Evolutionary conservation across 805 yeast species (phyloP).

Genomic region (Yarrowia deformans): DNA sequence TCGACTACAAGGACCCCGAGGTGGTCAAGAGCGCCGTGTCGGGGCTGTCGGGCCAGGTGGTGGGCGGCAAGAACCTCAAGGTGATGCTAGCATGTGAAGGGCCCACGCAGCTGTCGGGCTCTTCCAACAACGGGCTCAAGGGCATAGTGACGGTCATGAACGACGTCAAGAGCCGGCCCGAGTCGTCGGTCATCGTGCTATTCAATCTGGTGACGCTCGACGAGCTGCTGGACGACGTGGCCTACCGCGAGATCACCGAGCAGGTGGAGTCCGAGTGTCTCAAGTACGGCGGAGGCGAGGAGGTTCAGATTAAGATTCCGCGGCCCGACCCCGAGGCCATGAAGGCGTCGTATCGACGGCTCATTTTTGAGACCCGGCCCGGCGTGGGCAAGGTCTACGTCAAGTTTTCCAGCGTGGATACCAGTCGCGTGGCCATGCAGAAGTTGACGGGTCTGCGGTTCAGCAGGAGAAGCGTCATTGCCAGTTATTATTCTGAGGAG

Average conservation of each 20-base stretch:
- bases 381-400: slow-evolving; percentile 78
- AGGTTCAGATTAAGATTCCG: slow-evolving; percentile 69
- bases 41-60: slow-evolving; percentile 51
- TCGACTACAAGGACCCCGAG: slow-evolving; percentile 43
- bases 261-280: slow-evolving; percentile 61
- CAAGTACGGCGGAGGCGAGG: slow-evolving; percentile 60
- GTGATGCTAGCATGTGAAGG: slow-evolving; percentile 54
- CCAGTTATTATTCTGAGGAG: slow-evolving; percentile 64
- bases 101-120: slow-evolving; percentile 42
- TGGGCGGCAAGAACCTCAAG: slow-evolving; percentile 52
- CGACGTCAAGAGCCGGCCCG: slow-evolving; percentile 41
- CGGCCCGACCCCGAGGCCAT: slow-evolving; percentile 52
- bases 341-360: slow-evolving; percentile 52
- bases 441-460: slow-evolving; percentile 70
- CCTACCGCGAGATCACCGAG: slow-evolving; percentile 58
- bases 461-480: slow-evolving; percentile 71
- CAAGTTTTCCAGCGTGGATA: slow-evolving; percentile 61
- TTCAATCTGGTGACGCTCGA: slow-evolving; percentile 70
- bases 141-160: slow-evolving; percentile 47
- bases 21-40: slow-evolving; percentile 48
- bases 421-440: slow-evolving; percentile 62
- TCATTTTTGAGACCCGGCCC: slow-evolving; percentile 53
- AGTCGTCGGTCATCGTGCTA: slow-evolving; percentile 61
- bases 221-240: slow-evolving; percentile 62
- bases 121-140: slow-evolving; percentile 47